Base-by-base conservation (phyloP, 352 stramenopile species). In the Globisporangium ultimum region DNA sequence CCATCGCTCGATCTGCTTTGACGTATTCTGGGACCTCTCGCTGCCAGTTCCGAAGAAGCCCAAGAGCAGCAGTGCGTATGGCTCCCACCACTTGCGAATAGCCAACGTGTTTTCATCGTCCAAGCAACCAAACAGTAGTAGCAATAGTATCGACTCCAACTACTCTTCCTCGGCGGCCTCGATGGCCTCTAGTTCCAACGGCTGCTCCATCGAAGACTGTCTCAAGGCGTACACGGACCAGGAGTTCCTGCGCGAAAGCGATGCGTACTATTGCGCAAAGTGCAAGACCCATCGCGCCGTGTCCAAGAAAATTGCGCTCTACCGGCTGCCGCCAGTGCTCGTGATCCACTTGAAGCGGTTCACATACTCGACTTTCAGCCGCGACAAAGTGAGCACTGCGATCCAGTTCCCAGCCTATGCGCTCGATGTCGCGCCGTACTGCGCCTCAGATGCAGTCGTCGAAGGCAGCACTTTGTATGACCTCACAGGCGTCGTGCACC, bases 331-430 rank as follows among this genome's bases (percentile, higher is more conserved):
- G 9, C 68, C 83, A n/a, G 73, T 97, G 32, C 74, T 97, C 38
- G 80, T 97, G 28, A 40, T 97, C 24, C 90, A 97, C 59, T 74
- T 97, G 38, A 97, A 97, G 68, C 84, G 89, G 1, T 97, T 97
- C 48, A 82, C 76, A 38, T 93, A 82, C 64, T 94, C 79, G 18
- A 88, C 70, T 2, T 83, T 87, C 52, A 89, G 80, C 52, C 68
- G 83, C 34, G 79, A 91, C 65, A 96, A 96, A 53, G 75, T 94
- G 28, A 88, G 49, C 17, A 88, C 78, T 2, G 63, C 62, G 24
- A 84, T 96, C 56, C 74, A 61, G 18, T 88, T 88, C 56, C 87
- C 87, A 0, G 58, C 66, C 56, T 92, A 78, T 59, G 78, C 80
- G 7, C 61, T 64, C 12, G 84, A 90, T 42, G 78, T 32, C 24